Base-by-base conservation (phyloP, 306 rosid species). In the Cucumis hystrix region DNA sequence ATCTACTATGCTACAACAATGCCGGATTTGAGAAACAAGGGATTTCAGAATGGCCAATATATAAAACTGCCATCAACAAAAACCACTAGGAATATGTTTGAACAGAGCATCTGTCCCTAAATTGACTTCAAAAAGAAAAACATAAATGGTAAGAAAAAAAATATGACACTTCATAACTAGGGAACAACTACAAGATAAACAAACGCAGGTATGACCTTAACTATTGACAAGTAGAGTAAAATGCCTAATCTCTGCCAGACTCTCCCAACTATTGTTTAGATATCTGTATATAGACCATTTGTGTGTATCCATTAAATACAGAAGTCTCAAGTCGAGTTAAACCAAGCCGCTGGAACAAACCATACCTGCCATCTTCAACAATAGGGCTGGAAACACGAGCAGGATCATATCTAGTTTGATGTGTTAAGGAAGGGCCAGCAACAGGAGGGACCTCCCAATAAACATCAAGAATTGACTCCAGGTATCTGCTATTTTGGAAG, bases 371-470 rank as follows among this genome's bases (percentile, higher is more conserved):
- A 63, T 96, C 99, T 89, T 92, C 98, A 21, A 96, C 89, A 64
- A 96, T 85, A 17, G 99, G 98, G 75, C 81, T 82, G 41, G 92
- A 78, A 59, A 87, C 79, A 43, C 99, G 99, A 80, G 98, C 99
- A 33, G 99, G 99, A 85, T 96, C 98, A 65, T 92, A 96, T 76
- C 99, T 86, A 67, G 92, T 89, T 82, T 96, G 99, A 85, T 96
- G 99, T 45, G 99, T 96, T 77, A 96, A 93, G 62, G 99, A 96
- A 41, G 99, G 99, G 54, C 99, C 99, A 10, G 99, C 98, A 64
- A 86, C 97, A 0, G 99, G 99, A 83, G 98, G 96, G 47, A 96
- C 92, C 86, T 96, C 99, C 99, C 99, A 96, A 78, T 92, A 96
- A 76, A 96, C 88, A 74, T 96, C 98, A 47, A 96, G 99, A 82